These are phyloP conservation scores for Postia placenta DNA, from an alignment of 768 basidiomycete species.

Conservation along the genomic window DNA sequence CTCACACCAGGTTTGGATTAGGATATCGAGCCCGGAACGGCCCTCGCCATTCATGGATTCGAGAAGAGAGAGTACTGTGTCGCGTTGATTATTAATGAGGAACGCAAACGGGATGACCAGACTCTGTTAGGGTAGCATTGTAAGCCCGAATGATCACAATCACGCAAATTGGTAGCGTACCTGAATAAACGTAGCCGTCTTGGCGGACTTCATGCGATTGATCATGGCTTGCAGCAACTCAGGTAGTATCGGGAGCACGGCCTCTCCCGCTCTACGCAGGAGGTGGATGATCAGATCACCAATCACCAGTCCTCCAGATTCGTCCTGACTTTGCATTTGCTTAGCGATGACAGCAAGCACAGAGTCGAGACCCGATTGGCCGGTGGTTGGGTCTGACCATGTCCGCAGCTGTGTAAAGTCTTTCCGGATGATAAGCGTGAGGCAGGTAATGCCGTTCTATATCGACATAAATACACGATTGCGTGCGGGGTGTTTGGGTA, in stretches of 20 bases:
- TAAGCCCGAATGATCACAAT: not conserved
- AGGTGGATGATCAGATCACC: constrained; percentile 95
- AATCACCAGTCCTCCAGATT: constrained; percentile 88
- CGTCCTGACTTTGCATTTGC: constrained; percentile 73
- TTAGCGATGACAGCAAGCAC: constrained; percentile 72
- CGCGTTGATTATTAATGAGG: constrained; percentile 81
- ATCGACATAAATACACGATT: not conserved
- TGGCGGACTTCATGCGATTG: constrained; percentile 71
- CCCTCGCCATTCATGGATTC: constrained; percentile 59
- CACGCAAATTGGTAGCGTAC: constrained; percentile 28
- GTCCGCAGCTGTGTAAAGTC: constrained; percentile 75
- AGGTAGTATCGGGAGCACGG: constrained; percentile 80
- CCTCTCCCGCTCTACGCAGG: constrained; percentile 73
- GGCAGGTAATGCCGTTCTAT: constrained; percentile 75
- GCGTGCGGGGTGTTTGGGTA: not conserved
- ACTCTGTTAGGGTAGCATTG: constrained; percentile 49
- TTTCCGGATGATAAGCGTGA: constrained; percentile 84
- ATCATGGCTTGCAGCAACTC: constrained; percentile 84
- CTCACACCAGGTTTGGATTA: constrained; percentile 93
- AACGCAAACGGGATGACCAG: constrained; percentile 92
- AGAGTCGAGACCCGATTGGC: constrained; percentile 70
- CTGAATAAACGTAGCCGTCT: constrained; percentile 90
- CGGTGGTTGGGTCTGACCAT: constrained; percentile 58
- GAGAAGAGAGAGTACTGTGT: constrained; percentile 71
- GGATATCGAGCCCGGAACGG: constrained; percentile 70